Percentiles rank a stretch among this genome's conserved stretches.
phyloP scores from a whole-genome alignment of 805 yeast genomes.

The Ascoidea tarda region DNA sequence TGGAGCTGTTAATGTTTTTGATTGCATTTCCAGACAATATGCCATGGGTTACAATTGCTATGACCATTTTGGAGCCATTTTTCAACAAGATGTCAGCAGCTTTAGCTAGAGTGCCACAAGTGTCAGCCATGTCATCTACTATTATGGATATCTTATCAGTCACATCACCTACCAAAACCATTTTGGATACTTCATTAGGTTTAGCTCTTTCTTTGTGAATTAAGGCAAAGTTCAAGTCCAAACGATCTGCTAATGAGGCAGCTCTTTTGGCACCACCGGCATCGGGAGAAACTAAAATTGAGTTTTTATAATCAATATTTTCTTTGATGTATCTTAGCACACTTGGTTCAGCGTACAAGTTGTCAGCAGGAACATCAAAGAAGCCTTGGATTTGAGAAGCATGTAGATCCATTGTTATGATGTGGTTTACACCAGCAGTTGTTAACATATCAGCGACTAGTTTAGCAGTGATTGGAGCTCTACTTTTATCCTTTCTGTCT shows the following conservation, averaged over 20 bases:
- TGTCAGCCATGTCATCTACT: constrained; percentile 85
- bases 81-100: constrained; percentile 65
- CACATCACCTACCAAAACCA: constrained; percentile 82
- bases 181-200: constrained; percentile 72
- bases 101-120: constrained; percentile 76
- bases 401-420: constrained; percentile 77
- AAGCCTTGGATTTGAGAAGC: constrained; percentile 88
- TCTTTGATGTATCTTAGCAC: constrained; percentile 65
- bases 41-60: constrained; percentile 79
- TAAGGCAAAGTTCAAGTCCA: constrained; percentile 70
- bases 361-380: constrained; percentile 73
- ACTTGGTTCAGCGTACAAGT: constrained; percentile 72
- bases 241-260: constrained; percentile 69
- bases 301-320: constrained; percentile 37
- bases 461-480: constrained; percentile 81
- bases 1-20: constrained; percentile 53
- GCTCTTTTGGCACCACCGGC: constrained; percentile 89
- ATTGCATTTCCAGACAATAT: constrained; percentile 65
- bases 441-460: constrained; percentile 71
- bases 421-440: constrained; percentile 79
- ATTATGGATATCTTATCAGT: constrained; percentile 60
- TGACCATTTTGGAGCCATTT: constrained; percentile 56
- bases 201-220: constrained; percentile 76
- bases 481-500: constrained; percentile 70
- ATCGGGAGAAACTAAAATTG: constrained; percentile 76